Base-by-base conservation (phyloP, 2,329 filamentous ascomycete species). In the Macrophomina phaseolina region DNA sequence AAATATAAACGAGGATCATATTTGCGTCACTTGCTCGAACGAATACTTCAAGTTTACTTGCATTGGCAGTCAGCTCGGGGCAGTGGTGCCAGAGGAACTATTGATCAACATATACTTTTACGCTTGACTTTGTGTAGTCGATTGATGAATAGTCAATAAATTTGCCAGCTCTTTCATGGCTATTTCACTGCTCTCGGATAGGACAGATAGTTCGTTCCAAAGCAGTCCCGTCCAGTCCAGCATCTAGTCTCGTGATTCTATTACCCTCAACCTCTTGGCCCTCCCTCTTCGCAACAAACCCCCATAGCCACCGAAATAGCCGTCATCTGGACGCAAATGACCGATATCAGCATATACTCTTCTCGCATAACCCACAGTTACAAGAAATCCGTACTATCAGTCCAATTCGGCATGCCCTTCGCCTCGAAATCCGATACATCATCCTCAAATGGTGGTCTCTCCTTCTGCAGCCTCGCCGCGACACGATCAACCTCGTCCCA, bases 401-500 rank as follows among this genome's bases (percentile, higher is more conserved):
- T 40, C 38, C 28, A 16, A 18, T 28, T 30, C 12, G 45, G 34
- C 7, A 40, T 51, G 12, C 18, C 30, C 30, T 38, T 46, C 38
- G n/a, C n/a, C 16, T 38, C 48, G n/a, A 56, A 64, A 16, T 73
- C 72, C 53, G 72, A 61, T 14, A 82, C 66, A 7, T 80, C 74
- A 67, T 84, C 82, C 67, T 84, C 82, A 34, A 83, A 62, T 12
- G 82, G 82, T 52, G 76, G 64, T 38, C 75, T 76, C 48, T 76
- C 74, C 68, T 76, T 77, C 78, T 92, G 90, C 80, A 97, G 75
- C 75, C 85, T 80, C 51, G 81, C 81, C 5, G 92, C 90, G 46
- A 96, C 89, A 30, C 79, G 81, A 70, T 97, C 94, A 1, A 90
- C 92, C 34, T 91, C 90, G 66, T 81, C 85, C 94, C 93, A 97